Percentiles rank a stretch among this genome's conserved stretches.
These are phyloP conservation scores for Pholiota microspora DNA, from an alignment of 768 basidiomycete species.

Conservation along the genomic window DNA sequence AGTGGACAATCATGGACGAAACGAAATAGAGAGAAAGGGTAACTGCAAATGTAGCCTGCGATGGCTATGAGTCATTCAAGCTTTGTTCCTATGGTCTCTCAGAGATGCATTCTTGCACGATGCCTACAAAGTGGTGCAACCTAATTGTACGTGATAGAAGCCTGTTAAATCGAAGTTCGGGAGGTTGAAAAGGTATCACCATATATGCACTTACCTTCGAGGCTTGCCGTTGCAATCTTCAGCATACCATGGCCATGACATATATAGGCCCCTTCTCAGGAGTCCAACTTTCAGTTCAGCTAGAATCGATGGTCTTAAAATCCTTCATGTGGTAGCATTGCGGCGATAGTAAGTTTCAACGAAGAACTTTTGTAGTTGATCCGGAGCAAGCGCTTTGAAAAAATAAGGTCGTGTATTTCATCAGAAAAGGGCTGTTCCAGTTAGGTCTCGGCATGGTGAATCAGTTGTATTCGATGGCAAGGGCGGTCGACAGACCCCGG, in stretches of 20 bases:
- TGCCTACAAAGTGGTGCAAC: neutral
- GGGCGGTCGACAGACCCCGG: too few species aligned
- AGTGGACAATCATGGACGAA: slow-evolving; percentile 18
- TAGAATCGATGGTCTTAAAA: neutral
- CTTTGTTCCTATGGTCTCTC: neutral
- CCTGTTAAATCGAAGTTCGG: neutral
- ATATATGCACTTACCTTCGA: neutral
- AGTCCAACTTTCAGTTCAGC: neutral
- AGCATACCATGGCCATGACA: neutral
- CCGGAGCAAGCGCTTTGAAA: neutral
- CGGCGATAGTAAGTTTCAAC: neutral
- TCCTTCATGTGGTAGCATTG: neutral
- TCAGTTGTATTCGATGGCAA: too few species aligned
- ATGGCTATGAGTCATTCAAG: slow-evolving; percentile 1
- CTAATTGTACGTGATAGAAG: neutral
- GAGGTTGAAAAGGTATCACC: neutral
- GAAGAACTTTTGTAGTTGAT: neutral
- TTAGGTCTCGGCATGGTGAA: too few species aligned
- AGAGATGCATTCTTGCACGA: neutral
- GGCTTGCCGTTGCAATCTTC: neutral
- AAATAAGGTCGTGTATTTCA: too few species aligned
- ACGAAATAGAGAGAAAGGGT: neutral
- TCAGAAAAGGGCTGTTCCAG: too few species aligned
- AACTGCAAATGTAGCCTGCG: neutral
- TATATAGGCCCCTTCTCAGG: neutral